Base-by-base conservation (phyloP, 2,329 filamentous ascomycete species). In the Trematosphaeria pertusa region DNA sequence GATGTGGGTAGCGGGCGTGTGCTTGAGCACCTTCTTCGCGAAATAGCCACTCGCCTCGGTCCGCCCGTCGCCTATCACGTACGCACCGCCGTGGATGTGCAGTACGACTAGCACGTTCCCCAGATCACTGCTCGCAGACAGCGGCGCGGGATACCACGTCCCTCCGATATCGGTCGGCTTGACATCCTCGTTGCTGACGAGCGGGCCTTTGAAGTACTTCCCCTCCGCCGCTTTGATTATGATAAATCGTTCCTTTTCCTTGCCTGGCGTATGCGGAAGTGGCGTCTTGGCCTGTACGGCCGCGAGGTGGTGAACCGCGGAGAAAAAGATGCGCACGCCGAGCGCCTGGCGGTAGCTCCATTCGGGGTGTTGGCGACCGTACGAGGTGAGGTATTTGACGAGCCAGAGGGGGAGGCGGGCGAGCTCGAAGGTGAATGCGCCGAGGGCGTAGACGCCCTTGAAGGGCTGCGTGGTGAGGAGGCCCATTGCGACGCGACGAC, bases 11-110 rank as follows among this genome's bases (percentile, higher is more conserved):
- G 62, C 68, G 10, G 63, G 64, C 1, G 69, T 67, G 46, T 75
- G 60, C 24, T 70, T 62, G 18, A 75, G 51, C 0, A 78, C 48
- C 0, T 61, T 71, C 8, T 44, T 43, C 0, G 63, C 58, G 22
- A 64, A 54, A 37, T 55, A 70, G 0, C 72, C 70, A 4, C 61
- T 56, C 34, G 70, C 69, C 18, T 50, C 47, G 4, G 63, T 68
- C 15, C 75, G 56, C 7, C 75, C 76, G 47, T 77, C 72, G 34
- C 74, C 76, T 14, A 73, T 59, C 1, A 79, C 73, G 52, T 72
- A 81, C 1, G 74, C 78, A 31, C 78, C 78, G 35, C 78, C 78
- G 55, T 81, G 78, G 43, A 79, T 66, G 48, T 80, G 78, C 5
- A 80, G 62, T 6, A 78, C 57, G 1, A 79, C 70, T 1, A 55